Base-by-base conservation (phyloP, 2,329 filamentous ascomycete species). In the Pseudogymnoascus sp. region DNA sequence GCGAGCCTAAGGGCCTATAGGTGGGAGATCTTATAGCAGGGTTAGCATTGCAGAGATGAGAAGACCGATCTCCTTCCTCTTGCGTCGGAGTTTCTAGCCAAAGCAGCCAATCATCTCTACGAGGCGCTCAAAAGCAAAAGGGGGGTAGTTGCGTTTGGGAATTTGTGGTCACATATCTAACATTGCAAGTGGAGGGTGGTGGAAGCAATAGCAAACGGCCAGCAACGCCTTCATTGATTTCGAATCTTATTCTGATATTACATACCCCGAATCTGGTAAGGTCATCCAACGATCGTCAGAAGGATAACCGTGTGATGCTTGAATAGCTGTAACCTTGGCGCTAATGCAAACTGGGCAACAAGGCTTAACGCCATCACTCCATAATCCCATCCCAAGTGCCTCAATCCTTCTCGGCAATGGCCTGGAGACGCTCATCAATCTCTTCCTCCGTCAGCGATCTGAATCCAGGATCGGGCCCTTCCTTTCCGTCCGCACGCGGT, bases 361-460 rank as follows among this genome's bases (percentile, higher is more conserved):
- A 54, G 47, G 47, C 47, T 54, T 58, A 37, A 25, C 32, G 18
- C 37, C 32, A 14, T 58, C 57, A 58, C 37, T 30, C 57, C 57
- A 12, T 16, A 58, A 38, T 25, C 32, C 18, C 57, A 9, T 41
- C 14, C 37, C 25, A 32, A 54, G 16, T 57, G 5, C 57, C 74
- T 85, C 83, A 99, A 78, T 99, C 94, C 84, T 97, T 97, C 82
- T 99, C 94, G 62, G 91, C 91, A 75, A 99, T 99, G 61, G 93
- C 91, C 78, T 97, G 92, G 79, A 99, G 84, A 76, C 94, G 85
- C 78, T 97, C 94, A 71, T 99, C 94, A 75, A 99, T 97, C 84
- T 99, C 93, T 35, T 97, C 92, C 77, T 97, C 93, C 30, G 90
- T 96, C 75, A 99, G 82, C 68, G 87, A 88, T 74, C 92, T 86